Conservation (phyloP, 176 grass and related monocot species). For the Bromus sterilis region DNA sequence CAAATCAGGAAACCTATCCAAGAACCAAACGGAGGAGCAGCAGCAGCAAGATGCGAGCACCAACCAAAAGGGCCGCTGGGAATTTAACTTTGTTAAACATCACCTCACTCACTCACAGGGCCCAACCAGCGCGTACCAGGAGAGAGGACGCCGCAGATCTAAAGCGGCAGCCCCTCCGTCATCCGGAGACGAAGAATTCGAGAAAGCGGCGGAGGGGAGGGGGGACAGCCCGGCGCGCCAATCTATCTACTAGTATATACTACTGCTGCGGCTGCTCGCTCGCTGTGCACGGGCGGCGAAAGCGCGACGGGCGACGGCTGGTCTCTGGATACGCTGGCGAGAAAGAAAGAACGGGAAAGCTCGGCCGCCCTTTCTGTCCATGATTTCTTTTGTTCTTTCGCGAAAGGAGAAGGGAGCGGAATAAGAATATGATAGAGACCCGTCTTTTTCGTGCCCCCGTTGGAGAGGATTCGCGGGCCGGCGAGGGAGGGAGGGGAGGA, state of each 20-base stretch:
- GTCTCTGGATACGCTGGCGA: conserved; percentile 8
- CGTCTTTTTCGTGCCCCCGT: neutral
- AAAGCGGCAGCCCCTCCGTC: neutral
- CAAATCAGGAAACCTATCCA: conserved; percentile 30
- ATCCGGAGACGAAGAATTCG: neutral
- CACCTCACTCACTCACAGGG: neutral
- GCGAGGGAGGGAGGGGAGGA: neutral
- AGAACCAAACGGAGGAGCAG: neutral
- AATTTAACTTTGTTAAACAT: conserved; percentile 18
- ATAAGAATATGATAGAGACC: neutral
- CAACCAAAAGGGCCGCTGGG: conserved; percentile 26
- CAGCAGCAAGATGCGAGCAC: conserved; percentile 4
- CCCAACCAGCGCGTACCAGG: conserved; percentile 21
- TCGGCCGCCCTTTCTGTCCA: neutral
- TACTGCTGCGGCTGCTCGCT: no score
- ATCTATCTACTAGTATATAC: neutral
- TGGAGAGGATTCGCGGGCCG: neutral
- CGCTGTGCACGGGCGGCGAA: no score
- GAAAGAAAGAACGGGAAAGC: conserved; percentile 31
- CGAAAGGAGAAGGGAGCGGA: neutral
- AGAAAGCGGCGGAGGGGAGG: neutral
- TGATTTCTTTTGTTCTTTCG: conserved; percentile 1
- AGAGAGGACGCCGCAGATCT: conserved; percentile 32
- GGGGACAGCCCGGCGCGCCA: neutral
- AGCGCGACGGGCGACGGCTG: neutral